A percentile compares a stretch with the other conserved stretches of the same genome.
Conservation (phyloP, 1,284 basidiomycete genomes). For the Sporisorium iseilematis-ciliati region DNA sequence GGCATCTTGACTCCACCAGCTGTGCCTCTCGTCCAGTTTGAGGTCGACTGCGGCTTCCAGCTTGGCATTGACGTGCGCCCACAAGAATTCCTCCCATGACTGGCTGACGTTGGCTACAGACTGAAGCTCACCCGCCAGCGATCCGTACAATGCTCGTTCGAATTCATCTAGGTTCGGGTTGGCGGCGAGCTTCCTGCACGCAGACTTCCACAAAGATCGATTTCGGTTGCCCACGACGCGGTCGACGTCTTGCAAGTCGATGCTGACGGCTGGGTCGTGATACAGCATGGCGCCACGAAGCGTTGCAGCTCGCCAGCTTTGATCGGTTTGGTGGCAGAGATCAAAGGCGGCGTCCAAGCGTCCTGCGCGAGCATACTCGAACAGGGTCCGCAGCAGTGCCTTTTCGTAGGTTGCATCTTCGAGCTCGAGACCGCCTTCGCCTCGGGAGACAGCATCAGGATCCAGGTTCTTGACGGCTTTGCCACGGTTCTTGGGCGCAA, state of each 20-base stretch:
- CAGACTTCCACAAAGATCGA: constrained; percentile 64
- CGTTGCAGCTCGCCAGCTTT: constrained; percentile 90
- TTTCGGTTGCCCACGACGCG: constrained; percentile 63
- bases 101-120: constrained; percentile 82
- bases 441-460: constrained; percentile 60
- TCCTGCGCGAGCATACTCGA: constrained; percentile 83
- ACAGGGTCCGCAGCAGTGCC: constrained; percentile 79
- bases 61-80: constrained; percentile 87
- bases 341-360: constrained; percentile 84
- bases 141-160: constrained; percentile 87
- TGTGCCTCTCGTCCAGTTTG: constrained; percentile 68
- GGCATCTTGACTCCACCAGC: constrained; percentile 70
- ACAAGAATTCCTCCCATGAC: constrained; percentile 91
- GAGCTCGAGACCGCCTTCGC: constrained; percentile 59
- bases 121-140: constrained; percentile 84
- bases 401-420: constrained; percentile 77
- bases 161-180: constrained; percentile 76
- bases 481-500: constrained; percentile 50
- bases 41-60: constrained; percentile 83
- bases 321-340: constrained; percentile 83
- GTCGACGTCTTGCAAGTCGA: constrained; percentile 49
- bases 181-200: constrained; percentile 60
- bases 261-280: constrained; percentile 49
- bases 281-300: constrained; percentile 78
- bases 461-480: constrained; percentile 62